Conservation (phyloP, 2,329 filamentous ascomycete species). For the Diaporthe helianthi region DNA sequence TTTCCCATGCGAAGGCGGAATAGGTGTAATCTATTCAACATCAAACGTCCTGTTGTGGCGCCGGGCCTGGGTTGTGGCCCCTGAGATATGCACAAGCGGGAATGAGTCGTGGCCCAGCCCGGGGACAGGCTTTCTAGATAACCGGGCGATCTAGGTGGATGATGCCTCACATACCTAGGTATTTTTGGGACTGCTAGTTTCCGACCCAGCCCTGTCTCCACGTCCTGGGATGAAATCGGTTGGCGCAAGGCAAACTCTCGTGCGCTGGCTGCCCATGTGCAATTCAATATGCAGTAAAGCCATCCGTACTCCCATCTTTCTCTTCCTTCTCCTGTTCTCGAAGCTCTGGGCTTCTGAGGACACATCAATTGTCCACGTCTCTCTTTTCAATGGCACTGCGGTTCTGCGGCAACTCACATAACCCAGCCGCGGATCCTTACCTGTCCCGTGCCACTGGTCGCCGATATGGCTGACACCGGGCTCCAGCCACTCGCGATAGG, state of each 20-base stretch:
- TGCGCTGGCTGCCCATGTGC: neutral
- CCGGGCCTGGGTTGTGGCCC: neutral
- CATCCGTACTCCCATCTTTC: neutral
- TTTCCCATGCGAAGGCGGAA: no score
- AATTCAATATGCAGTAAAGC: neutral
- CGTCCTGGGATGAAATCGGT: neutral
- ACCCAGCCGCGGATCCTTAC: conserved; percentile 11
- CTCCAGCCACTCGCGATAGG: conserved; percentile 16
- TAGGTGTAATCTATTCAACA: no score
- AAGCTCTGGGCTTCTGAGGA: neutral
- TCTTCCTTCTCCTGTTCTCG: neutral
- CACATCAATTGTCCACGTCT: neutral
- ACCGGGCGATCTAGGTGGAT: conserved; percentile 21
- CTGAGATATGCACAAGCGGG: neutral
- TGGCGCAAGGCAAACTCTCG: neutral
- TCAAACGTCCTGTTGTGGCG: conserved; percentile 18
- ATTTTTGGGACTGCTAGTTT: conserved; percentile 12
- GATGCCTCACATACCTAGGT: conserved; percentile 7
- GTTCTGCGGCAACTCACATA: neutral
- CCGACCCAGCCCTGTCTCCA: conserved; percentile 24
- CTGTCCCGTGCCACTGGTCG: neutral
- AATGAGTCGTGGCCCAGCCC: neutral
- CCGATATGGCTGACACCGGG: conserved; percentile 17
- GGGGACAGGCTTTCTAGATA: conserved; percentile 1
- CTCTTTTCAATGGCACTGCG: conserved; percentile 9